Conservation (phyloP, 495 filamentous ascomycete species). For the Penicillium roqueforti region DNA sequence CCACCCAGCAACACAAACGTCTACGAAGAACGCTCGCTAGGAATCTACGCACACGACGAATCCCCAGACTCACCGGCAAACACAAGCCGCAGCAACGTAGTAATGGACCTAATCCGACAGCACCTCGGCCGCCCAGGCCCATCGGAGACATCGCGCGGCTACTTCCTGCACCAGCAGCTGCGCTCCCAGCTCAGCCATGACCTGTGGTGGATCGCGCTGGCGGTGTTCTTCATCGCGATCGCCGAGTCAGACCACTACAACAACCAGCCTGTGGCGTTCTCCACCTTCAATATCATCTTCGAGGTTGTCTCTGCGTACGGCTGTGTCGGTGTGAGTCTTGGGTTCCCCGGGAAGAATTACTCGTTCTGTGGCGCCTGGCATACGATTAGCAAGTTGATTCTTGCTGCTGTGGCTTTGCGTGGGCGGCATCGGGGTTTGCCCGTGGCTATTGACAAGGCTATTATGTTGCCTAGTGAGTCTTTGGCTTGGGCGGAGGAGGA, state of each 20-base stretch:
- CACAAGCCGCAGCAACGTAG: slow-evolving; percentile 17
- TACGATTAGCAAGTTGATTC: slow-evolving; percentile 66
- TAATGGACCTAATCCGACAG: slow-evolving; percentile 26
- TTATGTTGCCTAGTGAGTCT: slow-evolving; percentile 63
- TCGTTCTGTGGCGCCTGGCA: slow-evolving; percentile 73
- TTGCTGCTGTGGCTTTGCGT: slow-evolving; percentile 72
- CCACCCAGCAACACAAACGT: slow-evolving; percentile 59
- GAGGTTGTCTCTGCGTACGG: slow-evolving; percentile 81
- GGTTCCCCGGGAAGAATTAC: slow-evolving; percentile 61
- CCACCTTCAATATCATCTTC: slow-evolving; percentile 81
- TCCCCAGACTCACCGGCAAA: slow-evolving; percentile 13
- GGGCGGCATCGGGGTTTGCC: slow-evolving; percentile 77
- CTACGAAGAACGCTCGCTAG: slow-evolving; percentile 70
- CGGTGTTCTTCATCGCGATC: slow-evolving; percentile 67
- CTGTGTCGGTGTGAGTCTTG: slow-evolving; percentile 78
- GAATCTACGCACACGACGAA: slow-evolving; percentile 54
- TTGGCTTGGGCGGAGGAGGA: slow-evolving; percentile 57
- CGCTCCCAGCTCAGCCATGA: slow-evolving; percentile 81
- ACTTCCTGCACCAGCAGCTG: slow-evolving; percentile 62
- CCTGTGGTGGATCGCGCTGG: slow-evolving; percentile 78
- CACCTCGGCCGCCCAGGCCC: slow-evolving; percentile 28
- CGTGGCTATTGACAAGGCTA: slow-evolving; percentile 74
- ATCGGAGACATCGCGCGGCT: slow-evolving; percentile 38
- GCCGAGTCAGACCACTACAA: slow-evolving; percentile 67
- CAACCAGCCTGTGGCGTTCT: slow-evolving; percentile 62